Evolutionary conservation across 257 asterid species (phyloP), one percentile per base, ranked within the genome.

Genomic region (Plectranthus barbatus): DNA sequence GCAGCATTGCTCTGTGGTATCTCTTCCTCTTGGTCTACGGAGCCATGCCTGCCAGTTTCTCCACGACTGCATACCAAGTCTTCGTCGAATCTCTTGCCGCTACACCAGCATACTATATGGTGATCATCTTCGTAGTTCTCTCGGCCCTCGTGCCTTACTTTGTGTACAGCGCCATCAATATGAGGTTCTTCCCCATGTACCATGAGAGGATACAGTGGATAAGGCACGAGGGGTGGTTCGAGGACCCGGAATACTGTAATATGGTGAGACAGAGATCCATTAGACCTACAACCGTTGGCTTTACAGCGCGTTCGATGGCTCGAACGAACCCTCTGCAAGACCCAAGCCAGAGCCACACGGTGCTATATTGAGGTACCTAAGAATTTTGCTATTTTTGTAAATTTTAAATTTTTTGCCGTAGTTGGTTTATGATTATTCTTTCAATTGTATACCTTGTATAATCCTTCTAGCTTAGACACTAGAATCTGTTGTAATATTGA

Each of bases 131-230:
- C 12, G 95, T 79, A 3, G 80, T 85, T 3, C 40, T 73, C 1
- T 70, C 85, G 0, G 85, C 96, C 24, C 81, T 87, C 10, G 68
- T 80, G 42, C 98, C 98, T 18, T 91, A 88, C 74, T 81, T 75
- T 0, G 62, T 53, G 0, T 83, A 80, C 76, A 70, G 75, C 2
- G 76, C 86, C 4, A 64, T 83, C 45, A 81, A 79, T 55, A 85
- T 74, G 81, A 69, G 84, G 31, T 83, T 79, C 71, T 81, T 80
- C 61, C 96, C 96, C 0, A 75, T 81, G 96, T 90, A 87, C 73
- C 97, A 94, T 5, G 92, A 77, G 10, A 80, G 74, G 85, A 84
- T 94, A 59, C 99, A 94, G 60, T 94, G 97, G 99, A 83, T 87
- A 37, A 79, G 97, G 74, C 62, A 77, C 10, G 94, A 94, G 75